These are phyloP conservation scores for Phytophthora tubulina DNA, from an alignment of 352 stramenopile genomes.

Conservation along the genomic window DNA sequence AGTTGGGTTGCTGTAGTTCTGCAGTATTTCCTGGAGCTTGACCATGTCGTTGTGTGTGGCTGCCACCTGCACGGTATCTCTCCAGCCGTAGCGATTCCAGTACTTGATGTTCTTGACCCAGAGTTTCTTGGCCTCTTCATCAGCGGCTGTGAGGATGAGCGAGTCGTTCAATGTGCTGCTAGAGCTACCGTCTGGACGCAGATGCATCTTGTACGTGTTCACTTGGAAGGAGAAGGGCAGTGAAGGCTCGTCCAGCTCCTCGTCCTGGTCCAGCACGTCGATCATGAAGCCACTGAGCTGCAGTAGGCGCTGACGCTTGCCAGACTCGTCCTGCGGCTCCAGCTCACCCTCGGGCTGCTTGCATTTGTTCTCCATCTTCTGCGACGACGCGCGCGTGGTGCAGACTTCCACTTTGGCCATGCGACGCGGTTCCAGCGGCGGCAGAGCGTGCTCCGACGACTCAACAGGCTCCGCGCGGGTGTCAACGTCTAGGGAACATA, in stretches of 20 bases:
- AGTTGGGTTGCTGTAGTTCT: slow-evolving; percentile 12
- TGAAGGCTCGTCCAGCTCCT: slow-evolving; percentile 49
- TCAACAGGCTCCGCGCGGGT: background rate
- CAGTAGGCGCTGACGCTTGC: slow-evolving; percentile 49
- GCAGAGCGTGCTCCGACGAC: slow-evolving; percentile 34
- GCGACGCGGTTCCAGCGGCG: slow-evolving; percentile 53
- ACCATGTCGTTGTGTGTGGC: slow-evolving; percentile 50
- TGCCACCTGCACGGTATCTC: slow-evolving; percentile 56
- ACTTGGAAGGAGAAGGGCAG: slow-evolving; percentile 74
- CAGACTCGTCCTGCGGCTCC: slow-evolving; percentile 24
- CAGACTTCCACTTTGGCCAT: slow-evolving; percentile 49
- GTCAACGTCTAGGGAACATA: slow-evolving; percentile 45
- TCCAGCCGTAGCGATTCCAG: slow-evolving; percentile 81
- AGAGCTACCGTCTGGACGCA: slow-evolving; percentile 40
- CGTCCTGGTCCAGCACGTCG: slow-evolving; percentile 63
- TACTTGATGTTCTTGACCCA: slow-evolving; percentile 75
- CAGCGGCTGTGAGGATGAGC: slow-evolving; percentile 59
- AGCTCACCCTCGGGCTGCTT: slow-evolving; percentile 35
- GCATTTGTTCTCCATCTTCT: slow-evolving; percentile 44
- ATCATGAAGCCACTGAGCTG: slow-evolving; percentile 72
- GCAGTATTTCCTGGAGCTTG: slow-evolving; percentile 49
- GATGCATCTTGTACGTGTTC: slow-evolving; percentile 63
- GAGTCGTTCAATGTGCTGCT: slow-evolving; percentile 54
- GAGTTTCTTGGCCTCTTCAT: slow-evolving; percentile 54
- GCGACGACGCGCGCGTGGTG: slow-evolving; percentile 17